These are phyloP conservation scores for Stemphylium lycopersici DNA, from an alignment of 2,329 filamentous ascomycete species.

Conservation along the genomic window DNA sequence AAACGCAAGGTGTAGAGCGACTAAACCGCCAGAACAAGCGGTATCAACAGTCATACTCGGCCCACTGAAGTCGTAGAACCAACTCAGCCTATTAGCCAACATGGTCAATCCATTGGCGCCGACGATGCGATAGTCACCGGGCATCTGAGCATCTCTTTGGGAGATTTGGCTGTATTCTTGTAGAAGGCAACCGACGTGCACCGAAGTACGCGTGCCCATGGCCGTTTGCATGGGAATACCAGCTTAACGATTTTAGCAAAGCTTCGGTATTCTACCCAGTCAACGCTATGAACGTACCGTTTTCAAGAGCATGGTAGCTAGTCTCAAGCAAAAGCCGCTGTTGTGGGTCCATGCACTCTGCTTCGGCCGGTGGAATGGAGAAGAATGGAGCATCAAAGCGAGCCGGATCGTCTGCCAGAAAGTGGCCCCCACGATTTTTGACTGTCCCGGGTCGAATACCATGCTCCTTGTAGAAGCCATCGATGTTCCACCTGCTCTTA, in stretches of 20 bases:
- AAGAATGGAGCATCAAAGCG: conserved; percentile 36
- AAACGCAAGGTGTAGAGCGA: conserved; percentile 31
- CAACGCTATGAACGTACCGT: conserved; percentile 10
- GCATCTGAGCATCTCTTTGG: conserved; percentile 16
- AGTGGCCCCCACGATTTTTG: conserved; percentile 23
- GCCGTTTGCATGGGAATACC: conserved; percentile 22
- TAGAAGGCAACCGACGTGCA: conserved; percentile 23
- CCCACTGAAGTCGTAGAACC: conserved; percentile 35
- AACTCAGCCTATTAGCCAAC: conserved; percentile 28
- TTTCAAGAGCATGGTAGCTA: conserved; percentile 38
- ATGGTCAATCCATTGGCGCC: conserved; percentile 17
- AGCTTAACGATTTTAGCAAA: conserved; percentile 3
- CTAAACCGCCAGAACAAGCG: conserved; percentile 34
- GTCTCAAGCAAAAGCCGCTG: conserved; percentile 35
- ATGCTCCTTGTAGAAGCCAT: conserved; percentile 24
- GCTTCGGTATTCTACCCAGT: neutral
- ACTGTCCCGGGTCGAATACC: conserved; percentile 16
- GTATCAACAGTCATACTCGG: conserved; percentile 36
- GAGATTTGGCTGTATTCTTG: conserved; percentile 20
- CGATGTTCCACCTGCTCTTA: conserved; percentile 23
- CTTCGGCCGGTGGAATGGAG: conserved; percentile 24
- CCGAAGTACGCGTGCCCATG: conserved; percentile 24
- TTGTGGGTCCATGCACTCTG: conserved; percentile 34
- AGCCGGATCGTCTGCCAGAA: conserved; percentile 23
- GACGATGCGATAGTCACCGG: conserved; percentile 13